Evolutionary conservation across 441 rosid genomes (phyloP), one percentile per base, ranked within the genome.

Genomic region (Cnidoscolus chayamansa): DNA sequence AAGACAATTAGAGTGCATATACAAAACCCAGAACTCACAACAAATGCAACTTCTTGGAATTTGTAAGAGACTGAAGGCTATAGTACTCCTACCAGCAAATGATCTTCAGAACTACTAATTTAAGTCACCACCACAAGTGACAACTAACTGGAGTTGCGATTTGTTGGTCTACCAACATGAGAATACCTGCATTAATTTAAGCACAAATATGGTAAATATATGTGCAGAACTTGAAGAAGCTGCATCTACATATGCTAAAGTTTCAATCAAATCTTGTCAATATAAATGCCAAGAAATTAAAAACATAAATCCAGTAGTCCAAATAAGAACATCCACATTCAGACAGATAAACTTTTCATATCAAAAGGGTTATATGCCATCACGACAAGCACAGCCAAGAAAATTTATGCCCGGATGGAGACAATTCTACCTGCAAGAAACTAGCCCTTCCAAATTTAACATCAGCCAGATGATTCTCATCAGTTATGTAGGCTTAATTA

Each of bases 101-200:
- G 8, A 32, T 19, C 17, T 32, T 30, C 58, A 2, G 40, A 16
- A 30, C 30, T 20, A 25, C 32, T 2, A 17, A 65, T 48, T 45
- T 64, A 48, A 65, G 0, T 4, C 7, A 30, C 35, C 15, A 16
- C 19, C 15, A 20, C 45, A 16, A 10, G 8, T 50, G 45, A 45
- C 0, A 30, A 65, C 20, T 56, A 20, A 10, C 13, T 49, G 30
- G 15, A 15, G 17, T 1, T 31, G 7, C 16, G 16, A 31, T 19
- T 31, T 16, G 15, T 12, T 48, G 9, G 30, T 66, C 59, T 50
- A 12, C 47, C 10, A 51, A 16, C 32, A 8, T 13, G 20, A 66
- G 7, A 51, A 66, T 31, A n/a, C 68, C 70, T 66, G 59, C 47
- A 50, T 7, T n/a, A 66, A 66, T 66, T 20, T 32, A 50, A 66